Percentiles rank a stretch among this genome's conserved stretches.
Conservation (phyloP, 768 basidiomycete genomes). For the Lentinula sp. region DNA sequence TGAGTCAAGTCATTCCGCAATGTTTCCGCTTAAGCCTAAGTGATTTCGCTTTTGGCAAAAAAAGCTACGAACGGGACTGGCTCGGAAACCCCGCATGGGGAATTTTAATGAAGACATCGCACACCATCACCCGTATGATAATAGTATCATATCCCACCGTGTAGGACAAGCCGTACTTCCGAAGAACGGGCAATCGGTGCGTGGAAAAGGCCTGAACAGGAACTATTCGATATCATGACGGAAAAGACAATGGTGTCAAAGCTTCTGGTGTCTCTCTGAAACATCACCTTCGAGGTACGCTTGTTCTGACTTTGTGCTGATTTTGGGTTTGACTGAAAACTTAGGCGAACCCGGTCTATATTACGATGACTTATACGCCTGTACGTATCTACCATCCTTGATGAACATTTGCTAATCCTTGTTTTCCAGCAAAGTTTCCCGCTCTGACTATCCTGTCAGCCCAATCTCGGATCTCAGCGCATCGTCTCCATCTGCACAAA, state of each 20-base stretch:
- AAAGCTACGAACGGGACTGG: conserved; percentile 61
- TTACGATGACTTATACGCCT: conserved; percentile 54
- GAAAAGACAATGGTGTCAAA: conserved; percentile 58
- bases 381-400: conserved; percentile 21
- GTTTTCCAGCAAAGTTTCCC: conserved; percentile 27
- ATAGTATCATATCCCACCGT: conserved; percentile 58
- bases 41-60: background rate
- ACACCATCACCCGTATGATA: conserved; percentile 45
- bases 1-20: conserved; percentile 18
- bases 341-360: conserved; percentile 54
- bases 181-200: conserved; percentile 27
- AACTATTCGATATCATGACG: conserved; percentile 45
- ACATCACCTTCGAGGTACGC: conserved; percentile 51
- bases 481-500: background rate
- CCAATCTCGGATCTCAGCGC: background rate
- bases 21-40: background rate
- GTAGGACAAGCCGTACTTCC: conserved; percentile 31
- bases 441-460: conserved; percentile 14
- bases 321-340: background rate
- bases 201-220: conserved; percentile 28
- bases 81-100: conserved; percentile 40
- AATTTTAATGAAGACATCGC: conserved; percentile 31
- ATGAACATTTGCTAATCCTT: background rate
- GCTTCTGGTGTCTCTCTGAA: conserved; percentile 39
- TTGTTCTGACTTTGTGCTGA: background rate